A percentile compares a stretch with the other conserved stretches of the same genome.
Evolutionary conservation across 176 grass and related monocot species (phyloP).

Genomic region (Avena atlantica): DNA sequence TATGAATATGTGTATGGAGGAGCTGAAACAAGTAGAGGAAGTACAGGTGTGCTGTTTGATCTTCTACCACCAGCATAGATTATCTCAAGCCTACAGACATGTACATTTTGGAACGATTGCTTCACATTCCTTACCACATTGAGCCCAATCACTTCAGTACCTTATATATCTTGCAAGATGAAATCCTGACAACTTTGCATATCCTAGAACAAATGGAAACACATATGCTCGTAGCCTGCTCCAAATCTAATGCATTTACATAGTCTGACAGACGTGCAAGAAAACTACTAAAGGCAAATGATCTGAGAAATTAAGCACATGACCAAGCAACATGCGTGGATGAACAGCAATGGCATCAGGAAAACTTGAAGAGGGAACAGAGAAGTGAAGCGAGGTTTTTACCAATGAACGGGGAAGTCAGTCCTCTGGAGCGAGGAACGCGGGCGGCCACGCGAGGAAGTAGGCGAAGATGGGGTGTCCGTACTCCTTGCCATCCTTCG

Average conservation of each 20-base stretch:
- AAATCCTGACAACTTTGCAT: neutral
- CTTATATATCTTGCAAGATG: neutral
- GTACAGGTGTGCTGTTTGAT: neutral
- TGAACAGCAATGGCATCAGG: no score
- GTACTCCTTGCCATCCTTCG: no score
- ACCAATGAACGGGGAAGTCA: no score
- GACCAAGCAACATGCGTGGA: neutral
- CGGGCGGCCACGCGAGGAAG: no score
- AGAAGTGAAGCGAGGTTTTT: no score
- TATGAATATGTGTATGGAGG: neutral
- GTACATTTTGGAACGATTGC: neutral
- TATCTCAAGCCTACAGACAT: neutral
- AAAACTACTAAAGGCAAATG: no score
- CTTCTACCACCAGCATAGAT: neutral
- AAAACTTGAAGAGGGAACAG: no score
- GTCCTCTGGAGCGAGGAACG: no score
- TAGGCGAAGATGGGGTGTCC: no score
- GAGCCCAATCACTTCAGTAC: neutral
- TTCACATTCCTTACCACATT: neutral
- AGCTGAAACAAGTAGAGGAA: neutral
- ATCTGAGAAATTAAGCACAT: no score
- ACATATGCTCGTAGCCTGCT: no score
- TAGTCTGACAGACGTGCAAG: neutral
- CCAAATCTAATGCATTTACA: neutral
- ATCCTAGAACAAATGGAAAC: neutral